Conservation (phyloP, 305 asterid genomes). For the Fraxinus baroniana region DNA sequence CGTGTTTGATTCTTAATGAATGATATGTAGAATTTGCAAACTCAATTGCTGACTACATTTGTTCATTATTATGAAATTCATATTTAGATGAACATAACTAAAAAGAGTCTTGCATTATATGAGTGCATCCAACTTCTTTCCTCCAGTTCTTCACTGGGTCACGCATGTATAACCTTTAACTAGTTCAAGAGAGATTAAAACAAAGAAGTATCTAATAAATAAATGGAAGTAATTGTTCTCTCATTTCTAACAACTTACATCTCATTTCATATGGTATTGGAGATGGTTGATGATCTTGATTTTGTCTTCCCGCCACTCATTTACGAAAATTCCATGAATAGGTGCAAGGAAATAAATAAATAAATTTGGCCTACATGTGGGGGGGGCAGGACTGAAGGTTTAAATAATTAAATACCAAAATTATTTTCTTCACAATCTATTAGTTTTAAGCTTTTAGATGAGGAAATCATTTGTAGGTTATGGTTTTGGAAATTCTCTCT, state of each 20-base stretch:
- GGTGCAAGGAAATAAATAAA: not conserved
- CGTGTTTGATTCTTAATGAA: not conserved
- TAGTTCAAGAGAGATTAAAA: not conserved
- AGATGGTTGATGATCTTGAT: not conserved
- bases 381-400: not conserved
- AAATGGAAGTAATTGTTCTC: not conserved
- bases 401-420: not conserved
- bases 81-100: not conserved
- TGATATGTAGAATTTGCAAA: not conserved
- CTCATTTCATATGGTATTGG: not conserved
- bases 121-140: not conserved
- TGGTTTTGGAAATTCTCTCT: not conserved
- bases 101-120: not conserved
- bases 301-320: not conserved
- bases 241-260: not conserved
- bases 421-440: not conserved
- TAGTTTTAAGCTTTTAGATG: not conserved
- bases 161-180: not conserved
- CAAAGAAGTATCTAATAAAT: not conserved
- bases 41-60: not conserved
- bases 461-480: not conserved
- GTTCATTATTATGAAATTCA: not conserved
- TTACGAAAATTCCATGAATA: not conserved
- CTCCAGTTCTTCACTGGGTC: not conserved
- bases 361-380: not conserved